Base-by-base conservation (phyloP, 2,329 filamentous ascomycete genomes). In the Aureobasidium sp. region DNA sequence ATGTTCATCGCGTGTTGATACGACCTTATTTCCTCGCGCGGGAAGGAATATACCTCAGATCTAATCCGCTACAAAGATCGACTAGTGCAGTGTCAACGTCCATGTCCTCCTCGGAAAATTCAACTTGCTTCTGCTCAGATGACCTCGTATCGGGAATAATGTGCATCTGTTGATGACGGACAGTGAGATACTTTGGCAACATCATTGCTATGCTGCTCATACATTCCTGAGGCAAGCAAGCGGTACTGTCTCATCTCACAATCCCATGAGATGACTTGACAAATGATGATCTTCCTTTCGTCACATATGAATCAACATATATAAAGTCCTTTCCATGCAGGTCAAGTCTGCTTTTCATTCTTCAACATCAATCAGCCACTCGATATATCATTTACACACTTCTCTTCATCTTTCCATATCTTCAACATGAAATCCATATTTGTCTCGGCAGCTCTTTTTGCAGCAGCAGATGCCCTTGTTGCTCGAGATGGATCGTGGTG, bases 351-450 rank as follows among this genome's bases (percentile, higher is more conserved):
- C 37, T 41, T 45, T 44, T n/a, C 40, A 30, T 37, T 51, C 50
- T 16, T 50, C 44, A 51, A 29, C 48, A 53, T 53, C 38, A 29
- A 34, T 21, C 10, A 12, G 27, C 16, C n/a, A 45, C 6, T 25
- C 48, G 32, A 22, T 12, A 21, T 6, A 45, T 29, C 7, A 16
- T 21, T 22, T 24, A n/a, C 34, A 30, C n/a, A 30, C 8, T 10
- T 17, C 17, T 22, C n/a, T 3, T 19, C n/a, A 19, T 8, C n/a
- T 22, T 44, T 25, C 47, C 19, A 17, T 8, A 21, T 25, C 38
- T 41, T 37, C 39, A 53, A 55, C 54, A 68, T 60, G 35, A 74
- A 74, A 70, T 71, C 68, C 61, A 65, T 63, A 45, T 59, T 55
- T 21, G 27, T 55, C 24, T 51, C 54, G 3, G 40, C 45, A 17